phyloP scores from a whole-genome alignment of 768 basidiomycete genomes.

The Pisolithus marmoratus region DNA sequence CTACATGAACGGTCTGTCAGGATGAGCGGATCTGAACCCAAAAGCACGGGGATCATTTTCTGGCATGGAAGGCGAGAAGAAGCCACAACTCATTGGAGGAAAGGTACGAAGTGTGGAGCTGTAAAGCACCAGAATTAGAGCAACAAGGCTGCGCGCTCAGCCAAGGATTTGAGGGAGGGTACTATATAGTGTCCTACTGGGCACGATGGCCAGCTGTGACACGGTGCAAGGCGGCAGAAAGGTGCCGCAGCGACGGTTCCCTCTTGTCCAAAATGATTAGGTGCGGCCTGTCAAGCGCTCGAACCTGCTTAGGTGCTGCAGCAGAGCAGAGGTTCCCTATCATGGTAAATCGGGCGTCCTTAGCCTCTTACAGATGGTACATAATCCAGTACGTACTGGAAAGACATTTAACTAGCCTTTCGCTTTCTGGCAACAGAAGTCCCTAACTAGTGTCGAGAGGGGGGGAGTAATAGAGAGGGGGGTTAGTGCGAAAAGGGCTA shows the following conservation, averaged over 20 bases:
- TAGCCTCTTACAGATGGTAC: conserved; percentile 1
- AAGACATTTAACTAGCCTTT: too few species aligned
- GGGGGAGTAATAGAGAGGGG: too few species aligned
- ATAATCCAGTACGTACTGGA: background rate
- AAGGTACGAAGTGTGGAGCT: conserved; percentile 6
- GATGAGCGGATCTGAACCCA: background rate
- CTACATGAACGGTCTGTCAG: background rate
- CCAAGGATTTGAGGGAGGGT: background rate
- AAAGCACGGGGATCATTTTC: background rate
- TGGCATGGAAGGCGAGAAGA: conserved; percentile 4
- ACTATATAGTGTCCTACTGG: conserved; percentile 4
- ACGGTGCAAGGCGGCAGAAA: conserved; percentile 1
- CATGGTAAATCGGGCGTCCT: conserved; percentile 14
- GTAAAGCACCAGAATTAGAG: conserved; percentile 2
- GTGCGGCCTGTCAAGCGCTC: conserved; percentile 3
- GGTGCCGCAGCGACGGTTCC: conserved; percentile 1
- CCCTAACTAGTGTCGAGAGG: too few species aligned
- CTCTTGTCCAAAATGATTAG: background rate
- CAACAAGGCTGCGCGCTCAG: conserved; percentile 2
- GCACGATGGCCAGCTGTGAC: background rate
- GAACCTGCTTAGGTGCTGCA: conserved; percentile 6
- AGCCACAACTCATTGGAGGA: background rate
- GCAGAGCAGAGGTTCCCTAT: conserved; percentile 15
- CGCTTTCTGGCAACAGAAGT: too few species aligned
- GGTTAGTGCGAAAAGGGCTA: too few species aligned